phyloP scores from a whole-genome alignment of 225 moss, liverwort and hornwort genomes.

The Physcomitrellopsis africana region DNA sequence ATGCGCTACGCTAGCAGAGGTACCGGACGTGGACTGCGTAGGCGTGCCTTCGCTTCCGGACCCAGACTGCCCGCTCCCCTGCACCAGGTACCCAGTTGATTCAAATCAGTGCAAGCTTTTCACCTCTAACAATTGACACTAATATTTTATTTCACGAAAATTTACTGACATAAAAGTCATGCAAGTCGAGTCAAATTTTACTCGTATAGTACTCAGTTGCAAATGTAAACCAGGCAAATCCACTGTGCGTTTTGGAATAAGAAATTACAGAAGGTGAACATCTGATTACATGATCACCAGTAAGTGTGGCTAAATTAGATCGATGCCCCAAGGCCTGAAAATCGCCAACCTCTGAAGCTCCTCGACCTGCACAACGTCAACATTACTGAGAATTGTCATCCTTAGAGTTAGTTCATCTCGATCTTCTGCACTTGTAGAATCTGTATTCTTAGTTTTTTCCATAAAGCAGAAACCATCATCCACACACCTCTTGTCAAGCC shows the following conservation, averaged over 20 bases:
- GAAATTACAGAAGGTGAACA: constrained; percentile 8
- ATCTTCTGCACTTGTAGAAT: background rate
- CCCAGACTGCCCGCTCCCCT: constrained; percentile 68
- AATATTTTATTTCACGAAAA: constrained; percentile 9
- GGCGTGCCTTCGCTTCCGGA: constrained; percentile 71
- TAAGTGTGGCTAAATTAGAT: constrained; percentile 42
- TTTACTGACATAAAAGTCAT: background rate
- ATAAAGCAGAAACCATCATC: background rate
- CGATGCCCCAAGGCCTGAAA: constrained; percentile 77
- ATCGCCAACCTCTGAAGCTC: constrained; percentile 65
- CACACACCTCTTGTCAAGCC: background rate
- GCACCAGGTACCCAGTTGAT: constrained; percentile 19
- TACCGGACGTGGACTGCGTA: constrained; percentile 56
- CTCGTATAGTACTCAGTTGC: too few species aligned
- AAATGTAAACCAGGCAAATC: background rate
- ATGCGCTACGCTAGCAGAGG: constrained; percentile 70
- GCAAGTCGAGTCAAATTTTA: too few species aligned
- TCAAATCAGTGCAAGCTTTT: constrained; percentile 21
- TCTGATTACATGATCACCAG: constrained; percentile 69
- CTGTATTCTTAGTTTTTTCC: background rate
- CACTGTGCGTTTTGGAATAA: constrained; percentile 7
- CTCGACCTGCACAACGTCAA: constrained; percentile 58
- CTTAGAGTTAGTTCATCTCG: constrained; percentile 2
- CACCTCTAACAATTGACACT: background rate
- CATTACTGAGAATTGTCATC: constrained; percentile 6